Percentiles rank a stretch among this genome's conserved stretches.
phyloP scores from a whole-genome alignment of 129 eudicot genomes.

The Centella asiatica region DNA sequence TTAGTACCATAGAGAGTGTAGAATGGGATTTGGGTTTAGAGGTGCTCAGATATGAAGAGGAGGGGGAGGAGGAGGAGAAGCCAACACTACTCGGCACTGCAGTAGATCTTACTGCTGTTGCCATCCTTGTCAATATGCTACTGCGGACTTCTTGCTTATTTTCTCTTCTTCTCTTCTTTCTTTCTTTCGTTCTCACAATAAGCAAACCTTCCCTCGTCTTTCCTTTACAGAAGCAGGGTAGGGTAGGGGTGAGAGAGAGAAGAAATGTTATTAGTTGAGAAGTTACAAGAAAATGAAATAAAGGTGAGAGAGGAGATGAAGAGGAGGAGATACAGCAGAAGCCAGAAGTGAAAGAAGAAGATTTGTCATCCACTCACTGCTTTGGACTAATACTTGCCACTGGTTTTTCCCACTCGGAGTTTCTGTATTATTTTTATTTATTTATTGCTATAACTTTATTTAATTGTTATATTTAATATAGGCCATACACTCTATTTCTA shows the following conservation, averaged over 20 bases:
- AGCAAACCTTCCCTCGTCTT: no score
- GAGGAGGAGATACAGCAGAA: slow-evolving; percentile 15
- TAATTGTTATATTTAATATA: not conserved
- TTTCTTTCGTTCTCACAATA: no score
- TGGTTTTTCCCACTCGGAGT: slow-evolving; percentile 20
- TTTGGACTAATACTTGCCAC: slow-evolving; percentile 45
- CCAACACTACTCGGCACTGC: slow-evolving; percentile 31
- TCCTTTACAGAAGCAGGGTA: no score
- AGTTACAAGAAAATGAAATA: not conserved
- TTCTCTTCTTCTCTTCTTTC: no score
- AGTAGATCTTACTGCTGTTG: slow-evolving; percentile 42
- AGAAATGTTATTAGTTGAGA: not conserved
- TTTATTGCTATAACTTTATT: not conserved
- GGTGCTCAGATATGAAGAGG: slow-evolving; percentile 41
- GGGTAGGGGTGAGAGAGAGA: not conserved
- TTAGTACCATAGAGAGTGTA: slow-evolving; percentile 24
- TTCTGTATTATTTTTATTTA: not conserved
- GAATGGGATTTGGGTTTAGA: slow-evolving; percentile 31
- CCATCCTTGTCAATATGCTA: slow-evolving; percentile 18
- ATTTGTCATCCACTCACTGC: slow-evolving; percentile 52
- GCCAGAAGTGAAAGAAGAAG: slow-evolving; percentile 17
- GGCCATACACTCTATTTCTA: no score
- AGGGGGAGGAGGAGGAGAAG: slow-evolving; percentile 50
- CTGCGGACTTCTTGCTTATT: no score
- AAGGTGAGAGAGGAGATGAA: slow-evolving; percentile 2